phyloP scores from a whole-genome alignment of 202 grass and related monocot genomes.

The Panicum virgatum region DNA sequence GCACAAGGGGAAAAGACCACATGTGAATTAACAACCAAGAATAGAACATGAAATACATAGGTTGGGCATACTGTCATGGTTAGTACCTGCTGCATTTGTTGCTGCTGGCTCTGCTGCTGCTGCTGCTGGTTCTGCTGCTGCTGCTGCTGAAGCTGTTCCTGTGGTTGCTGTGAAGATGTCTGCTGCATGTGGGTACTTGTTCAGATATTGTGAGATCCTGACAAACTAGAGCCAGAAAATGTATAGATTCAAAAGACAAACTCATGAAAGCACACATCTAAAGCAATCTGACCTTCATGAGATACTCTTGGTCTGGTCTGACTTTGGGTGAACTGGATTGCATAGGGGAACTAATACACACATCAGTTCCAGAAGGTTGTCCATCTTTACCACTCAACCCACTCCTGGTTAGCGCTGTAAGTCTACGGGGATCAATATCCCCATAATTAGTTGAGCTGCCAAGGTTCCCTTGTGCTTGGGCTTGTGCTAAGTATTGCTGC shows the following conservation, averaged over 20 bases:
- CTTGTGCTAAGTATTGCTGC: slow-evolving; percentile 92
- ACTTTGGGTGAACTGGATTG: slow-evolving; percentile 81
- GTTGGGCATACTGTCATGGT: not conserved
- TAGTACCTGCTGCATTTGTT: slow-evolving; percentile 78
- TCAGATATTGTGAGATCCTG: slow-evolving; percentile 42
- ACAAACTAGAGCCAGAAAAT: slow-evolving; percentile 25
- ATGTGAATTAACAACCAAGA: not conserved
- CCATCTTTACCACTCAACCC: slow-evolving; percentile 81
- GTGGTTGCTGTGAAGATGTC: slow-evolving; percentile 66
- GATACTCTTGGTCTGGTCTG: slow-evolving; percentile 77
- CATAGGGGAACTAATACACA: slow-evolving; percentile 79
- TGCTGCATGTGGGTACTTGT: slow-evolving; percentile 82
- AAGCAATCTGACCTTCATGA: slow-evolving; percentile 77
- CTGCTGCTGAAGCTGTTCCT: slow-evolving; percentile 84
- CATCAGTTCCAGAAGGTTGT: slow-evolving; percentile 75
- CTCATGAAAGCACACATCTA: slow-evolving; percentile 17
- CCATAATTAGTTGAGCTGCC: slow-evolving; percentile 69
- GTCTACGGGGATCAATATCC: slow-evolving; percentile 84
- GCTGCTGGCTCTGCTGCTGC: slow-evolving; percentile 60
- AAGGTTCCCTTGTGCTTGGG: slow-evolving; percentile 83
- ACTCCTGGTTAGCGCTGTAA: slow-evolving; percentile 61
- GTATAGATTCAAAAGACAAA: not conserved
- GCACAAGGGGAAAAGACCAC: not conserved
- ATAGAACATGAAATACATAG: slow-evolving; percentile 20
- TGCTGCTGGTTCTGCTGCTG: slow-evolving; percentile 54